Percentiles rank a stretch among this genome's conserved stretches.
phyloP scores from a whole-genome alignment of 2,329 filamentous ascomycete species.

The Cercospora sp. region DNA sequence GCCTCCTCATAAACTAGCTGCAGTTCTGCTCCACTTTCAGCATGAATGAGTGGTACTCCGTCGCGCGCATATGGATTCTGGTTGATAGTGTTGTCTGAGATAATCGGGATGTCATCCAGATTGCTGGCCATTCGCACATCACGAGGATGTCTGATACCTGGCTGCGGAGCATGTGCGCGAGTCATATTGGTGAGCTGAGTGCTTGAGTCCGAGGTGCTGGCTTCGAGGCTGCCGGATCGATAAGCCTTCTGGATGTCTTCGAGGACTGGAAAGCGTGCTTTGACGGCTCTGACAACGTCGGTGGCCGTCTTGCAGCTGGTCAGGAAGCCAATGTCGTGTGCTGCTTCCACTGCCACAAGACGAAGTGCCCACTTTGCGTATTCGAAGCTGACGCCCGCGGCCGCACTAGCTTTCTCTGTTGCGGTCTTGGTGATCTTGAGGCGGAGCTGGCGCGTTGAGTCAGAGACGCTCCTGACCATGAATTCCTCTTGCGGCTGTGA shows the following conservation, averaged over 20 bases:
- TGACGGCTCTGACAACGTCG: slow-evolving; percentile 14
- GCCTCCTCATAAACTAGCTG: slow-evolving; percentile 7
- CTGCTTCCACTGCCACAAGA: slow-evolving; percentile 12
- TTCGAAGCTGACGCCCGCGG: slow-evolving; percentile 18
- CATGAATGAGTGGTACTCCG: not conserved
- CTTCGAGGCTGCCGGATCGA: slow-evolving; percentile 5
- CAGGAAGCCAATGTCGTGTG: slow-evolving; percentile 22
- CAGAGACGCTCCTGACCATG: not conserved
- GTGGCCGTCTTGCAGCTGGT: slow-evolving; percentile 16
- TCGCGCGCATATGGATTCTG: not conserved
- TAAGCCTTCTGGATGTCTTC: slow-evolving; percentile 24
- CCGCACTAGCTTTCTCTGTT: slow-evolving; percentile 10
- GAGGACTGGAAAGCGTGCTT: slow-evolving; percentile 19
- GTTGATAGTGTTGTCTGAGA: not conserved
- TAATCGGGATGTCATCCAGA: slow-evolving; percentile 12
- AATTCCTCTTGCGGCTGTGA: slow-evolving; percentile 10
- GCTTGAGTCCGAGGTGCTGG: not conserved
- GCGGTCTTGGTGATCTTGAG: slow-evolving; percentile 9
- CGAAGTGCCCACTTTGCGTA: slow-evolving; percentile 14
- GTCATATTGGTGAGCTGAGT: not conserved
- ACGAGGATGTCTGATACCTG: slow-evolving; percentile 1
- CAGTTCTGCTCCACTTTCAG: slow-evolving; percentile 11
- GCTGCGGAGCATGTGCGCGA: not conserved
- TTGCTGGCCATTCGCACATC: slow-evolving; percentile 7
- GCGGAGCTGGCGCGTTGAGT: slow-evolving; percentile 1